phyloP scores from a whole-genome alignment of 768 basidiomycete species.

The Mrakia frigida region DNA sequence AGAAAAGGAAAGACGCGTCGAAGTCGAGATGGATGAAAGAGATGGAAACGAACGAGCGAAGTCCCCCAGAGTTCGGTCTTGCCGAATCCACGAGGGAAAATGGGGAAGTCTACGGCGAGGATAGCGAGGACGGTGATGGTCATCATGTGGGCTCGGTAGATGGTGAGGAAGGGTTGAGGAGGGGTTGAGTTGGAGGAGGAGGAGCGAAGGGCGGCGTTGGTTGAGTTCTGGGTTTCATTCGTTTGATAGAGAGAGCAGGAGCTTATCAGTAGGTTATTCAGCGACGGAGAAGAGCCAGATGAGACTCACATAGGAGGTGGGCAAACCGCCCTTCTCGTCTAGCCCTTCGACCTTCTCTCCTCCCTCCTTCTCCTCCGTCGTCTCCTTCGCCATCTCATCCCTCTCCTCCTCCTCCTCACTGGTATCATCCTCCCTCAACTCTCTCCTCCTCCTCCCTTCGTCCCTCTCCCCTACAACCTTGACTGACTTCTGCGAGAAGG shows the following conservation, averaged over 20 bases:
- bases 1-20: neutral
- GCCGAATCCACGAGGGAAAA: slow-evolving; percentile 79
- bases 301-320: neutral
- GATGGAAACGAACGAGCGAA: slow-evolving; percentile 62
- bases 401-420: neutral
- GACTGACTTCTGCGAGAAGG: slow-evolving; percentile 47
- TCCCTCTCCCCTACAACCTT: slow-evolving; percentile 25
- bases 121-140: slow-evolving; percentile 84
- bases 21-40: neutral
- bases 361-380: neutral
- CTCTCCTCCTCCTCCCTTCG: neutral
- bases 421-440: slow-evolving; percentile 17
- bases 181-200: slow-evolving; percentile 1
- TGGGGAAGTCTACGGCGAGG: slow-evolving; percentile 88
- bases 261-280: too few species aligned
- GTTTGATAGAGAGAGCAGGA: too few species aligned
- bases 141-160: slow-evolving; percentile 92
- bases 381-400: neutral
- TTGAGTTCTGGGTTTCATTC: too few species aligned
- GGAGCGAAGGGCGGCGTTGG: neutral
- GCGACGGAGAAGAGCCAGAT: too few species aligned
- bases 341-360: neutral
- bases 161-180: slow-evolving; percentile 61
- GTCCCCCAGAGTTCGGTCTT: slow-evolving; percentile 94
- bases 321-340: neutral